Conservation (phyloP, 768 basidiomycete genomes). For the Udeniomyces megalosporus region DNA sequence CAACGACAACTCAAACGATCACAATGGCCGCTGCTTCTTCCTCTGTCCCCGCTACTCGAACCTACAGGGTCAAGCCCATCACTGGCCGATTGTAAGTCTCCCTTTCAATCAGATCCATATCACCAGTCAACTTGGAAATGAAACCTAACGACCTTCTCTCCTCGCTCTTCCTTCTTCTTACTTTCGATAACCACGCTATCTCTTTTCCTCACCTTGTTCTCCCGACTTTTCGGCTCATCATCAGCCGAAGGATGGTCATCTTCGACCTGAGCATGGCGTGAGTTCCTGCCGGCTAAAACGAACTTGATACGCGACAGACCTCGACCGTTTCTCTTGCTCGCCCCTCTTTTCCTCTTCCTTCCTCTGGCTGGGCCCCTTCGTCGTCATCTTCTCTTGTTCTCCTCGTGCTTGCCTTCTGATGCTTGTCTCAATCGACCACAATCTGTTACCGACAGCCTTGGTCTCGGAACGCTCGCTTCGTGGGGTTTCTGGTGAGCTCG, state of each 20-base stretch:
- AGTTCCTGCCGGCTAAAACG: background rate
- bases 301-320: background rate
- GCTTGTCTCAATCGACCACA: too few species aligned
- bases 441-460: too few species aligned
- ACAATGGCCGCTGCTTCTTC: too few species aligned
- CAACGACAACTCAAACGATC: too few species aligned
- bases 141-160: background rate
- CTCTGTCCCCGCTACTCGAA: too few species aligned
- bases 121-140: too few species aligned
- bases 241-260: conserved; percentile 79
- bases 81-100: too few species aligned
- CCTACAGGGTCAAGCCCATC: too few species aligned
- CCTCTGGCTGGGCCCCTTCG: too few species aligned
- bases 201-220: background rate
- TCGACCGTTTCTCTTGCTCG: background rate
- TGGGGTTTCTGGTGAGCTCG: conserved; percentile 74
- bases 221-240: background rate
- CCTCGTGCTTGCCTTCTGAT: background rate
- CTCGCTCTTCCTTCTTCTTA: background rate
- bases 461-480: conserved; percentile 55
- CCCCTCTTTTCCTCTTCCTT: background rate
- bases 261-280: conserved; percentile 54
- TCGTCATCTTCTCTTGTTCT: background rate
- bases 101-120: too few species aligned
- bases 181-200: conserved; percentile 1